Base-by-base conservation (phyloP, 208 protist species). In the Trypanosomatidae sp. region DNA sequence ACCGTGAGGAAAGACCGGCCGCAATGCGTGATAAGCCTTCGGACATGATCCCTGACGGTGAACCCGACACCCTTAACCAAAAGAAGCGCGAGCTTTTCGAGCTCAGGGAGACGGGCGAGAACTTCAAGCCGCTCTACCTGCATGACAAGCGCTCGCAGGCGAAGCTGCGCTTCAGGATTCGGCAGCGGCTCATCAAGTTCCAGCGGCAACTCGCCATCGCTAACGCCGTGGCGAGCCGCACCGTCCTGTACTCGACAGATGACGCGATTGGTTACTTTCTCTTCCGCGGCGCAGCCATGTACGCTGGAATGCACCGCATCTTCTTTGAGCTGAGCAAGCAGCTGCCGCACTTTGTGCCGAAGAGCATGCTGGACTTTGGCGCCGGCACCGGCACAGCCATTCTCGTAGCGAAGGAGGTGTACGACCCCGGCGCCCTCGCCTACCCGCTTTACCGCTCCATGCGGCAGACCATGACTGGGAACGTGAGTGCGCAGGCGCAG, bases 211-310 rank as follows among this genome's bases (percentile, higher is more conserved):
- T 94, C 36, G 92, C 89, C 25, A 87, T 93, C 22, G 82, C 88
- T 12, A 96, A 96, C 74, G 88, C 89, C 10, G 83, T 95, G 36
- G 86, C 87, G 22, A 94, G 84, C 60, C 86, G 90, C 56, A 91
- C 87, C 10, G 92, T 96, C 36, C 79, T 94, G 41, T 94, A 94
- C 80, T 94, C 89, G 25, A 71, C 79, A 22, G 87, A 94, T 65
- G 92, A 96, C 80, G 88, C 89, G 25, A 94, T 94, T 69, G 92
- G 89, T 30, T 96, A 96, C 81, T 92, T 93, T 80, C 84, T 96
- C 41, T 96, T 95, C 70, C 88, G 92, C 55, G 92, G 90, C 9
- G 86, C 90, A 5, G 88, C 89, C 67, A 95, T 96, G 90, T 96
- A 96, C 82, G 86, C 92, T 13, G 92, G 86, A 55, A 91, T 94